Percentiles rank a stretch among this genome's conserved stretches.
Evolutionary conservation across 768 basidiomycete species (phyloP).

Genomic region (Termitomyces sp.): DNA sequence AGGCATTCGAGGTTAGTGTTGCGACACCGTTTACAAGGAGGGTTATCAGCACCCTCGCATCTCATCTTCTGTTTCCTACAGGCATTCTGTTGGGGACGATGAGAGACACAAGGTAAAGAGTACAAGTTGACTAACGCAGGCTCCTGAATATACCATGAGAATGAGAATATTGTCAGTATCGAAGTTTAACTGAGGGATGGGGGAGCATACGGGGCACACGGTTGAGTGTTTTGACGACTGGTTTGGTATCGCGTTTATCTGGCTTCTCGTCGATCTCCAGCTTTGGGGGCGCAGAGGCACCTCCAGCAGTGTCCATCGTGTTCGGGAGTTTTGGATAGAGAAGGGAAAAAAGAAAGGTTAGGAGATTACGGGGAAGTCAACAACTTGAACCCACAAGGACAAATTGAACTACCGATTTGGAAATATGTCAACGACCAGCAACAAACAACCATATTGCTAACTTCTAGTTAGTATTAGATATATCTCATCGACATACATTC

Average conservation of each 20-base stretch:
- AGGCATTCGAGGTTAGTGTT: conserved; percentile 88
- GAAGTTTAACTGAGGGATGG: conserved; percentile 12
- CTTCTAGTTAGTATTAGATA: not conserved
- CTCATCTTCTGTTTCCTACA: conserved; percentile 97
- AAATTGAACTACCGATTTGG: conserved; percentile 19
- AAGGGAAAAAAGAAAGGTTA: conserved; percentile 9
- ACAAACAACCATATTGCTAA: conserved; percentile 4
- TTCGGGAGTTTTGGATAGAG: conserved; percentile 10
- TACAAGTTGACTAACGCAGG: conserved; percentile 51
- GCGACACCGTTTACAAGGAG: conserved; percentile 91
- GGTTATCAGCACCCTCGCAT: conserved; percentile 94
- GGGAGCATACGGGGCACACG: conserved; percentile 74
- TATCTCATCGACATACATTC: not conserved
- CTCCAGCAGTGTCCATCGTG: conserved; percentile 30
- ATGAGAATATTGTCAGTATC: conserved; percentile 10
- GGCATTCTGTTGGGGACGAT: conserved; percentile 60
- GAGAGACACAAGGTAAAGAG: conserved; percentile 4
- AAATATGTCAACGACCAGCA: conserved; percentile 4
- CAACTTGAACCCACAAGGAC: conserved; percentile 15
- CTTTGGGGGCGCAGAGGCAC: conserved; percentile 43
- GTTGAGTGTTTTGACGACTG: conserved; percentile 74
- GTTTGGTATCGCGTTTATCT: conserved; percentile 66
- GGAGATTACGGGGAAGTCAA: conserved; percentile 14
- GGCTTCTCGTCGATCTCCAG: conserved; percentile 51
- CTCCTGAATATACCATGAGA: conserved; percentile 42